These are phyloP conservation scores for Blastocystis sp. DNA, from an alignment of 352 stramenopile genomes.

Conservation along the genomic window DNA sequence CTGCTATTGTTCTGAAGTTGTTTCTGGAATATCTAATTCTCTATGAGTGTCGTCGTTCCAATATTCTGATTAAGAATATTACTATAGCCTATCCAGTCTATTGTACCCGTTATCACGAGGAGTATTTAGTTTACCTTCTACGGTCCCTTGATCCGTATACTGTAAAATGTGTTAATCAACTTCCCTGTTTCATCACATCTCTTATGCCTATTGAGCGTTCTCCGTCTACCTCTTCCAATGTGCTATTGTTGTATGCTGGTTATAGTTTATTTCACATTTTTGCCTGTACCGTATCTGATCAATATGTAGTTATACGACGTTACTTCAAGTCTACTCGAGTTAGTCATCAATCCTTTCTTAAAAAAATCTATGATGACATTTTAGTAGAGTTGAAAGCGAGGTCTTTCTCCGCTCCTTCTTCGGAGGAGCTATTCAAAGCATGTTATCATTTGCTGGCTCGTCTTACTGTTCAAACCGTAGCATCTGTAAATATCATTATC, in stretches of 20 bases:
- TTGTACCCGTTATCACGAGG: background rate
- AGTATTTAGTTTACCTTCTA: background rate
- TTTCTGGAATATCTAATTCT: slow-evolving; percentile 21
- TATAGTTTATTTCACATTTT: slow-evolving; percentile 9
- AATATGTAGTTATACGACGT: background rate
- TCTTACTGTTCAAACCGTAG: background rate
- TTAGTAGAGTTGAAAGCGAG: background rate
- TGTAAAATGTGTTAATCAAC: background rate
- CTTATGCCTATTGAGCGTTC: background rate
- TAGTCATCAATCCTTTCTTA: background rate
- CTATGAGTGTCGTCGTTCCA: background rate
- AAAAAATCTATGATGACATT: background rate
- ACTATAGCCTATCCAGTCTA: background rate
- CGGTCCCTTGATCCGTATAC: background rate
- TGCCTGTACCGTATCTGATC: background rate
- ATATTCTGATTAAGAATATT: background rate
- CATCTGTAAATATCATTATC: background rate
- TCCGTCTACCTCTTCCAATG: background rate
- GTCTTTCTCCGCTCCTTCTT: background rate
- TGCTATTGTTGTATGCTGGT: background rate
- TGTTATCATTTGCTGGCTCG: background rate
- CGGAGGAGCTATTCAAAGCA: background rate
- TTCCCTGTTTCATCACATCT: background rate
- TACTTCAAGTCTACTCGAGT: background rate
- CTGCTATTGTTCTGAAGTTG: background rate